Conservation (phyloP, 176 grass and related monocot species). For the Oryza meridionalis region DNA sequence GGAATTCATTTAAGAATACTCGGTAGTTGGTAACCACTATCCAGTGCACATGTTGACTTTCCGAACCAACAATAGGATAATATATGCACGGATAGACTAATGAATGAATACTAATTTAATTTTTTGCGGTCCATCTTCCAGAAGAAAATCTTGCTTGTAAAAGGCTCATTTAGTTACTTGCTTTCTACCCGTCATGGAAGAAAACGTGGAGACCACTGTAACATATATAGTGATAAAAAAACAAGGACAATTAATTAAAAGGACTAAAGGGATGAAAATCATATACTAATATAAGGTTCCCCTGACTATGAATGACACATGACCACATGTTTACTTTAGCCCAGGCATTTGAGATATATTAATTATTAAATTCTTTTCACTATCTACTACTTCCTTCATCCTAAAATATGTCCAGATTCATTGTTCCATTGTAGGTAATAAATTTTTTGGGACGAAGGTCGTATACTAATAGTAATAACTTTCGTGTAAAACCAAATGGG, state of each 20-base stretch:
- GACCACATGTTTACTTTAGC: background rate
- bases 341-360: too few species aligned
- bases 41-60: constrained; percentile 1
- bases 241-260: background rate
- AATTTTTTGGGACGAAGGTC: too few species aligned
- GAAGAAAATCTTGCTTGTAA: background rate
- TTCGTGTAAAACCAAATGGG: too few species aligned
- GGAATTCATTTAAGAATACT: background rate
- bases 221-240: background rate
- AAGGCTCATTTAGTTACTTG: background rate
- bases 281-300: background rate
- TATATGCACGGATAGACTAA: background rate
- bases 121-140: background rate
- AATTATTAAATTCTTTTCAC: too few species aligned
- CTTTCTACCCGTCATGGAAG: background rate
- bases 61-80: background rate
- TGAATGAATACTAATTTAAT: background rate
- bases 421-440: too few species aligned
- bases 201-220: background rate
- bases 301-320: background rate
- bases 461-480: too few species aligned
- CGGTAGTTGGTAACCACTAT: background rate
- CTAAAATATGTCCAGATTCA: too few species aligned
- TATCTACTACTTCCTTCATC: too few species aligned
- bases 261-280: background rate